Evolutionary conservation across 768 basidiomycete species (phyloP), one percentile per base, ranked within the genome.

Genomic region (Kwoniella europaea): DNA sequence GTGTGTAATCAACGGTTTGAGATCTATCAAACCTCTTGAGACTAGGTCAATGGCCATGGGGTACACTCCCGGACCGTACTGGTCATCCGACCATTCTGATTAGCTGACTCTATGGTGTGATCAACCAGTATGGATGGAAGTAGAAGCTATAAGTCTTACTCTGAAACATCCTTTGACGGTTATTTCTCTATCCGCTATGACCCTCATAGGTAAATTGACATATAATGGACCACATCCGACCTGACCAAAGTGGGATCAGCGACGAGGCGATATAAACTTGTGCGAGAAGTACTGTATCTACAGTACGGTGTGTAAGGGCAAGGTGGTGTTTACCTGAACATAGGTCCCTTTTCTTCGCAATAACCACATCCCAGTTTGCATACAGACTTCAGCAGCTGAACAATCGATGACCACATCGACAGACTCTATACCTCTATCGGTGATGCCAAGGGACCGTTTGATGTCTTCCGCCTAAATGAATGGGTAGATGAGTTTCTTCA

Each of bases 321-420:
- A 24, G 24, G 24, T 24, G 24, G 35, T 35, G 4, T 63, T 64
- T 18, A 72, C 70, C 53, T 72, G 69, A 13, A 71, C 56, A 52
- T 55, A 68, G 9, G 29, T 69, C 3, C 69, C 73, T 16, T 65
- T 46, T 10, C 73, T 84, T 85, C 90, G 91, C 71, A 88, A 90
- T 59, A 95, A 84, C 79, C 88, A 87, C 71, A 93, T 85, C 12
- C 88, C 92, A 43, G 91, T 94, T 82, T 93, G 92, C 72, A 97
- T 92, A 59, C 93, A 95, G 10, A 90, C 89, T 82, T 94, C 92
- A 4, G 94, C 94, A 41, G 94, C 94, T 67, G 92, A 92, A 22
- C 92, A 92, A 78, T 98, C 95, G 58, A 97, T 86, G 67, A 94
- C 90, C 43, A 96, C 85, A 84, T 97, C 93, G 70, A 96, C 89